These are phyloP conservation scores for Candida pseudoviswanathii DNA, from an alignment of 1,139 yeast species.

Conservation along the genomic window DNA sequence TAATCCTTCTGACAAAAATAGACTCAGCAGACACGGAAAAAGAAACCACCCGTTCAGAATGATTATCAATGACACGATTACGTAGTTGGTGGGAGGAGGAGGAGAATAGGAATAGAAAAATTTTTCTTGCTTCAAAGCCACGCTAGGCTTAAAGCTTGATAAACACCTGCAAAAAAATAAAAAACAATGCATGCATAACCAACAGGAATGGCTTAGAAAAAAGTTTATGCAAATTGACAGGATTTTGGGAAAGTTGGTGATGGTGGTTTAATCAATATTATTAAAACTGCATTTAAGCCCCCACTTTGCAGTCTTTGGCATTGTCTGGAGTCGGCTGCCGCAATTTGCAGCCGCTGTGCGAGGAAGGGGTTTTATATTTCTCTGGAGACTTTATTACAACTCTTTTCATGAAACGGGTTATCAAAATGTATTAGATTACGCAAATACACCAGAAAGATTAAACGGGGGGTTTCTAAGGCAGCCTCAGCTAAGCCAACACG, in stretches of 20 bases:
- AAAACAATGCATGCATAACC: neutral
- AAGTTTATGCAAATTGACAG: neutral
- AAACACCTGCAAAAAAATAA: neutral
- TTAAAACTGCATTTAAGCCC: neutral
- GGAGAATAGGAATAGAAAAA: neutral
- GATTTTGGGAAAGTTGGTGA: conserved; percentile 1
- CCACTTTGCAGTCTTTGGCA: no score
- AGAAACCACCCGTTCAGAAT: neutral
- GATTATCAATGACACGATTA: neutral
- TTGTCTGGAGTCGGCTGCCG: no score
- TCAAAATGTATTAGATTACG: no score
- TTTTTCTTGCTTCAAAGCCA: neutral
- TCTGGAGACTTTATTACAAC: no score
- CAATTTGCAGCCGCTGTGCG: no score
- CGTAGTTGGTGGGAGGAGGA: neutral
- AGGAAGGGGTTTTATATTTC: no score
- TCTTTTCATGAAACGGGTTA: no score
- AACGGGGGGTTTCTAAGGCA: no score
- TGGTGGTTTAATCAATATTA: conserved; percentile 2
- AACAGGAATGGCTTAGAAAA: neutral
- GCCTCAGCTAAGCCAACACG: no score
- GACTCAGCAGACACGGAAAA: no score
- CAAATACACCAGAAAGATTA: no score
- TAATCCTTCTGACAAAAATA: neutral
- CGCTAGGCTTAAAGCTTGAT: neutral